Evolutionary conservation across 78 protist species (phyloP).

Genomic region (Isochrysis galbana): DNA sequence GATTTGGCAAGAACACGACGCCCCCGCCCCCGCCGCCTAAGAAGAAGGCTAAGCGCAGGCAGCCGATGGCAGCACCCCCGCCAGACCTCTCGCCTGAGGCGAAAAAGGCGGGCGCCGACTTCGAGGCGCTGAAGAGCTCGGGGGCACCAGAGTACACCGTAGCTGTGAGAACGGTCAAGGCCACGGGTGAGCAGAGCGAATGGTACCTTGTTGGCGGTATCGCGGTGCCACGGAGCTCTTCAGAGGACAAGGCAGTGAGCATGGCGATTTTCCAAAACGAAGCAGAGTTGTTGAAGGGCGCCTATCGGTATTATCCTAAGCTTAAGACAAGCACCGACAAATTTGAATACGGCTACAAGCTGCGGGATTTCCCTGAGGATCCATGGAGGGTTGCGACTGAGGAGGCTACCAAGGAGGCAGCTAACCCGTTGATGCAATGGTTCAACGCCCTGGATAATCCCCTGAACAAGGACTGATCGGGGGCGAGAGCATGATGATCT

Average conservation of each 20-base stretch:
- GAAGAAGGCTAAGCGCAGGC: background rate
- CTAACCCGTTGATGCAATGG: background rate
- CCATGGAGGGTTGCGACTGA: background rate
- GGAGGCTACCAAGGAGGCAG: background rate
- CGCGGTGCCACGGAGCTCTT: background rate
- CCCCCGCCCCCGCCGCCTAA: background rate
- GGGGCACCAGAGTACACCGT: slow-evolving; percentile 5
- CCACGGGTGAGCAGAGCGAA: background rate
- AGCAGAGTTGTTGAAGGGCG: background rate
- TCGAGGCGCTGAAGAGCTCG: background rate
- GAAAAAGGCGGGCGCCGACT: background rate
- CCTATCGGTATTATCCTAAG: background rate
- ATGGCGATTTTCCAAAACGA: slow-evolving; percentile 9
- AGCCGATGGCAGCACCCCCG: background rate
- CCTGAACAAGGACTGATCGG: background rate
- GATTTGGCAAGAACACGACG: background rate
- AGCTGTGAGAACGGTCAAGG: background rate
- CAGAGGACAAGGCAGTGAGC: background rate
- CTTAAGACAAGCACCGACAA: background rate
- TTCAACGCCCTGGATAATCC: background rate
- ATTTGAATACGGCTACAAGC: background rate
- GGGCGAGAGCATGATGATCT: too few relatives aligned
- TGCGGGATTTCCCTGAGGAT: background rate
- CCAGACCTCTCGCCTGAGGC: background rate
- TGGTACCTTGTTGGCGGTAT: background rate